Conservation (phyloP, 208 protist genomes). For the Trypanosoma congolense region DNA sequence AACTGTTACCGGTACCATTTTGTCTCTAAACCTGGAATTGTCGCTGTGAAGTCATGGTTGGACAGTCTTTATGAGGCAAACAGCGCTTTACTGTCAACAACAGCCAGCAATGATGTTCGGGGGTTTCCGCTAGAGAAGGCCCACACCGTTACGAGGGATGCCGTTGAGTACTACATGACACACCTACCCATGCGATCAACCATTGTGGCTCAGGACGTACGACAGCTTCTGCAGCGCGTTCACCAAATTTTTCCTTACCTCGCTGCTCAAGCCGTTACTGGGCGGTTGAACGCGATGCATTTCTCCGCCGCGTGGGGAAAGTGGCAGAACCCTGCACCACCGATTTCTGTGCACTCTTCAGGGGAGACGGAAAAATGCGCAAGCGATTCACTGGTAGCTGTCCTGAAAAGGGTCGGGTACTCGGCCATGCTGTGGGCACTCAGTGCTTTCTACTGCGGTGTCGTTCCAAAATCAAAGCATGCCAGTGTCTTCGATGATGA, state of each 20-base stretch:
- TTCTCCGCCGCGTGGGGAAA: conserved; percentile 56
- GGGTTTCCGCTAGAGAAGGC: conserved; percentile 12
- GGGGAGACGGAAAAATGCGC: background rate
- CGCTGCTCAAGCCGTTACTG: conserved; percentile 3
- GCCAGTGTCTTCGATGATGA: conserved; percentile 41
- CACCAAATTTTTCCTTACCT: conserved; percentile 54
- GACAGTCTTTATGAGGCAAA: conserved; percentile 20
- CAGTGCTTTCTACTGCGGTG: conserved; percentile 74
- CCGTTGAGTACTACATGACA: conserved; percentile 57
- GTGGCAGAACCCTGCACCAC: background rate
- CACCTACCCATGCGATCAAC: conserved; percentile 73
- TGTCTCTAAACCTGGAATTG: conserved; percentile 33
- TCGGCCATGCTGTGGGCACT: conserved; percentile 75
- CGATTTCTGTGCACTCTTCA: background rate
- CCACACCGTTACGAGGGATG: conserved; percentile 24
- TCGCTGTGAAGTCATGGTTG: conserved; percentile 45
- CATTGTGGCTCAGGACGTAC: conserved; percentile 52
- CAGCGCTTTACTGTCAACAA: background rate
- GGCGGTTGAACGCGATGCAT: conserved; percentile 56
- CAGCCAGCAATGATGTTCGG: background rate
- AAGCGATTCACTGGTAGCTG: conserved; percentile 40
- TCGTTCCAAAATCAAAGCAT: conserved; percentile 60
- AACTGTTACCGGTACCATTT: conserved; percentile 81
- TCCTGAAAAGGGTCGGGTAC: conserved; percentile 56
- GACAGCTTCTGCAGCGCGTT: conserved; percentile 58